Evolutionary conservation across 2,329 filamentous ascomycete species (phyloP), one percentile per base, ranked within the genome.

Genomic region (Botrytis aclada): DNA sequence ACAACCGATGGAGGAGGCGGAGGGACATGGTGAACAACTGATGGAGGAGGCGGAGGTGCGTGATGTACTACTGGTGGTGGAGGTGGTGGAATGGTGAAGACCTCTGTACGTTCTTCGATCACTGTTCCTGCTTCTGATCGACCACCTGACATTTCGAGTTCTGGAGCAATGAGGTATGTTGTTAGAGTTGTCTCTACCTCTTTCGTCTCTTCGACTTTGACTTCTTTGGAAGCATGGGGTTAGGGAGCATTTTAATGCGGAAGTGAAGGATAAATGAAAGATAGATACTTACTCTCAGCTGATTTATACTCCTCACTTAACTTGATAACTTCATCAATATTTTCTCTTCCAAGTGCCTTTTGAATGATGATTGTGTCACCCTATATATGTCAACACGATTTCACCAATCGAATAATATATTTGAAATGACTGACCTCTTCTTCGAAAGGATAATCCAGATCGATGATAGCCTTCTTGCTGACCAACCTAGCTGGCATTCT

Each of bases 311-410:
- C 89, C 79, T 94, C 92, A 82, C 93, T 97, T 67, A 94, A 85
- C 78, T 89, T 91, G 78, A 98, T 92, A 62, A 98, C 86, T 79
- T 97, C 92, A 77, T 98, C 94, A 75, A 98, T 98, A 78, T 97
- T 94, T 29, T 95, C 90, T 78, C 97, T 95, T 25, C 93, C 93
- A 8, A 98, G 86, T 16, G 95, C 95, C 80, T 93, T 92, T 77
- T 92, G 89, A 47, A 98, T 90, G 70, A 97, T 88, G 77, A 96
- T 89, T 34, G 92, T 92, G 77, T 92, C 91, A 56, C 92, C 93
- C 93, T 96, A 43, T 29, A 76, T 12, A 10, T 70, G 76, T 87
- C 74, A 84, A 83, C 3, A 83, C 16, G 37, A 29, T n/a, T 60
- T n/a, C 10, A 58, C 56, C 64, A 69, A 25, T 16, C 22, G 5